Conservation (phyloP, 495 filamentous ascomycete species). For the Penicillium flavigenum region DNA sequence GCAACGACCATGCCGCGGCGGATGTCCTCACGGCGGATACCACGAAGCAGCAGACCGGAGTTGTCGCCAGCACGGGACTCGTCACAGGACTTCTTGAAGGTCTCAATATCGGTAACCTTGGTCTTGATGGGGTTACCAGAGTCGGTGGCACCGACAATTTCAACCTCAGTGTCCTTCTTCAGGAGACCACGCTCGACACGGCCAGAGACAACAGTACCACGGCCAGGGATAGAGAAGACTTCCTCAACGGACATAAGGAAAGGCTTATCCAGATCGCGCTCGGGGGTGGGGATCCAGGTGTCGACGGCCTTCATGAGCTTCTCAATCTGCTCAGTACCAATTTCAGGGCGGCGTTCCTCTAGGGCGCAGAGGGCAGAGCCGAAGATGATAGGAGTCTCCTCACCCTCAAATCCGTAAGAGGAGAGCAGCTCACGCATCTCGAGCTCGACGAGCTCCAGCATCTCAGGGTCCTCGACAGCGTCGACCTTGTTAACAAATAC, state of each 20-base stretch:
- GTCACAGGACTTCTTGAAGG: conserved; percentile 97
- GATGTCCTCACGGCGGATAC: conserved; percentile 91
- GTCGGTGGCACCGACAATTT: conserved; percentile 79
- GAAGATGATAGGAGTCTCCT: conserved; percentile 93
- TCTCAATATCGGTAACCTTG: conserved; percentile 99
- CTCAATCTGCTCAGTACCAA: conserved; percentile 82
- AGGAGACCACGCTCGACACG: conserved; percentile 94
- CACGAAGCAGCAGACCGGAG: conserved; percentile 94
- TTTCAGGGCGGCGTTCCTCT: conserved; percentile 82
- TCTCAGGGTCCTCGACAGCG: conserved; percentile 92
- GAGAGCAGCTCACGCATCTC: conserved; percentile 97
- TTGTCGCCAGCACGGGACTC: conserved; percentile 94
- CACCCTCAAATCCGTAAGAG: conserved; percentile 94
- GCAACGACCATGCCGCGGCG: conserved; percentile 89
- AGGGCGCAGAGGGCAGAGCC: conserved; percentile 95
- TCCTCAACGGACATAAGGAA: conserved; percentile 99
- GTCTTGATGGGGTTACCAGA: conserved; percentile 72
- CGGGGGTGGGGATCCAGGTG: conserved; percentile 90
- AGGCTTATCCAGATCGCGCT: conserved; percentile 90
- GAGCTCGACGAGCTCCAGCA: conserved; percentile 99
- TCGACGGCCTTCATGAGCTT: conserved; percentile 88
- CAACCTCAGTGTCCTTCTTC: conserved; percentile 90
- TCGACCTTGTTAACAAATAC: conserved; percentile 99
- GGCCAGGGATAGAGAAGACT: conserved; percentile 95
- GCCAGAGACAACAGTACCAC: conserved; percentile 94